Evolutionary conservation across 345 rosid species (phyloP), one percentile per base, ranked within the genome.

Genomic region (Microcos paniculata): DNA sequence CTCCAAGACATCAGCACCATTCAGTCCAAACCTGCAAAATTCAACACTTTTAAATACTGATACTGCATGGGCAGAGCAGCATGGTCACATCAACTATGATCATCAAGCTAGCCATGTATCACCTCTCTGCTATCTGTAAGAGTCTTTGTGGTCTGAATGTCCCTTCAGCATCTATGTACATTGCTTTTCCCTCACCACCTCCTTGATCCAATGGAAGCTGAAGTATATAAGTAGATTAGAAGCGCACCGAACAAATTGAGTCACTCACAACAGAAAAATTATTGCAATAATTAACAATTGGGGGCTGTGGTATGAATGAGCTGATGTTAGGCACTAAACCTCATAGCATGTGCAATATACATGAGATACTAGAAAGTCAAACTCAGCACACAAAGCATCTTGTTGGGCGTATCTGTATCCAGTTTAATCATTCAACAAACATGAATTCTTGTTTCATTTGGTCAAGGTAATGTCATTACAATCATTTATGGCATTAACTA

Each of bases 141-240:
- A 96, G 94, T 79, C 99, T 89, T 76, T 96, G 98, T 64, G 99
- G 98, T 79, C 99, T 84, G 83, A 96, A 93, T 74, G 99, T 89
- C 61, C 99, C 99, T 84, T 96, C 97, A 0, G 99, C 99, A 87
- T 96, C 98, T 38, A 93, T 96, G 84, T 96, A 96, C 99, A 96
- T 89, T 13, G 98, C 96, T 76, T 96, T 96, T 70, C 99, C 99
- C 80, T 93, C 98, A 21, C 98, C 97, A 1, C 98, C 99, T 69
- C 99, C 98, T 92, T 96, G 98, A 88, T 96, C 98, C 82, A 96
- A 78, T 23, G 97, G 99, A 84, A 93, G 97, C 98, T 91, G 89
- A 82, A 76, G 83, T 23, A 76, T 72, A 26, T 45, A 40, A 56
- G 30, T 11, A 38, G 18, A 62, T 73, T 62, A 71, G 78, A 57